A percentile compares a stretch with the other conserved stretches of the same genome.
Evolutionary conservation across 2,329 filamentous ascomycete genomes (phyloP).

Genomic region (Dactylonectria macrodidyma): DNA sequence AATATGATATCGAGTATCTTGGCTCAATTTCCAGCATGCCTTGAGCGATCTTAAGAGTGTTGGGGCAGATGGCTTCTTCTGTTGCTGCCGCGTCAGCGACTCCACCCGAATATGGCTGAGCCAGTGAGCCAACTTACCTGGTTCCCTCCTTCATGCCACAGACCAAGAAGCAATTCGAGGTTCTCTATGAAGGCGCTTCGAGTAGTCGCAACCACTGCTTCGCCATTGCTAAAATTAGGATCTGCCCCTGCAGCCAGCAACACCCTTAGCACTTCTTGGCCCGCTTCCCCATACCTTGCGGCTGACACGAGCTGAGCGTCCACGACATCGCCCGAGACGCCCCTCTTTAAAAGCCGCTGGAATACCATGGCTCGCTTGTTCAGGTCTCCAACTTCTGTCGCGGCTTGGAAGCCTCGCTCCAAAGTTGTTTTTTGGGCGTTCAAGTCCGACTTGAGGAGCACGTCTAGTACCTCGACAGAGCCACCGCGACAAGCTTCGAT

Average conservation of each 20-base stretch:
- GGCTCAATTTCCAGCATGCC: conserved; percentile 66
- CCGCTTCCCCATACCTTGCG: conserved; percentile 65
- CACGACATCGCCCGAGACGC: conserved; percentile 65
- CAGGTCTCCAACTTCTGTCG: conserved; percentile 67
- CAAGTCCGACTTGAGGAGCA: conserved; percentile 62
- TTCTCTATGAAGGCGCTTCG: conserved; percentile 65
- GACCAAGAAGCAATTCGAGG: conserved; percentile 66
- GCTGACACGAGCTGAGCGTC: conserved; percentile 69
- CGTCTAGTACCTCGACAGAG: conserved; percentile 63
- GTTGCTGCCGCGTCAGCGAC: conserved; percentile 35
- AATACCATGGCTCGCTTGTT: conserved; percentile 65
- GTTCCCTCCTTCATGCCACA: conserved; percentile 57
- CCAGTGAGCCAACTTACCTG: conserved; percentile 54
- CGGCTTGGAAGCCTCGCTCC: conserved; percentile 68
- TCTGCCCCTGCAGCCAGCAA: conserved; percentile 68
- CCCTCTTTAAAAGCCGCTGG: conserved; percentile 64
- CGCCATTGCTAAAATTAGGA: conserved; percentile 68
- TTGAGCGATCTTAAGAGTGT: conserved; percentile 68
- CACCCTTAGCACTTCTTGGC: conserved; percentile 63
- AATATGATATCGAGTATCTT: conserved; percentile 63
- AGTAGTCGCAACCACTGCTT: conserved; percentile 69
- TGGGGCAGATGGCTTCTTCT: conserved; percentile 63
- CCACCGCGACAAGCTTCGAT: conserved; percentile 69
- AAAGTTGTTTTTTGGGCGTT: conserved; percentile 60
- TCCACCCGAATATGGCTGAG: conserved; percentile 14